Conservation (phyloP, 768 basidiomycete species). For the Psilocybe azurescens region DNA sequence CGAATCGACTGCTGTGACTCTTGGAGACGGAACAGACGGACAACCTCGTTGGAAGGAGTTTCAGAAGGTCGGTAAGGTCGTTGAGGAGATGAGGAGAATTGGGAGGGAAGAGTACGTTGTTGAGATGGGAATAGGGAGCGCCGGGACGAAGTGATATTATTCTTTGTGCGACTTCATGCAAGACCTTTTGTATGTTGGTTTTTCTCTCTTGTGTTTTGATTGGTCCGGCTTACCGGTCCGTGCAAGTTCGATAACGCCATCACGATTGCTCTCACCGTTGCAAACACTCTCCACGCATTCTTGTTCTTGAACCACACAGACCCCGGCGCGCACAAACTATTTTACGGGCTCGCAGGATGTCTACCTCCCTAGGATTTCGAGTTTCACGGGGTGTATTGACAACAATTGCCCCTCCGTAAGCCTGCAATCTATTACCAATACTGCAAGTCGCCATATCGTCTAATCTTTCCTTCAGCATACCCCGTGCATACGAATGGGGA, state of each 20-base stretch:
- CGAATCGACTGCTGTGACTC: neutral
- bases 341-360: constrained; percentile 5
- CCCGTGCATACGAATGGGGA: constrained; percentile 64
- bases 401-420: constrained; percentile 54
- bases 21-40: constrained; percentile 1
- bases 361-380: constrained; percentile 32
- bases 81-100: constrained; percentile 66
- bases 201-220: neutral
- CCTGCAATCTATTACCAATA: neutral
- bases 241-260: constrained; percentile 8
- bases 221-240: constrained; percentile 13
- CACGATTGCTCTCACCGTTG: constrained; percentile 4
- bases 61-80: constrained; percentile 71
- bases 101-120: constrained; percentile 61
- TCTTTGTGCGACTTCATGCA: neutral
- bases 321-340: neutral
- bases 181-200: neutral
- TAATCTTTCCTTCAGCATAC: constrained; percentile 45
- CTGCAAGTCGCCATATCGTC: neutral
- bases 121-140: constrained; percentile 69
- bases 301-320: constrained; percentile 1
- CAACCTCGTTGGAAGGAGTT: constrained; percentile 59
- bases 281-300: neutral
- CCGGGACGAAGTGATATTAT: constrained; percentile 17
- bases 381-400: constrained; percentile 46